phyloP scores from a whole-genome alignment of 257 asterid genomes.

The Ballota nigra region DNA sequence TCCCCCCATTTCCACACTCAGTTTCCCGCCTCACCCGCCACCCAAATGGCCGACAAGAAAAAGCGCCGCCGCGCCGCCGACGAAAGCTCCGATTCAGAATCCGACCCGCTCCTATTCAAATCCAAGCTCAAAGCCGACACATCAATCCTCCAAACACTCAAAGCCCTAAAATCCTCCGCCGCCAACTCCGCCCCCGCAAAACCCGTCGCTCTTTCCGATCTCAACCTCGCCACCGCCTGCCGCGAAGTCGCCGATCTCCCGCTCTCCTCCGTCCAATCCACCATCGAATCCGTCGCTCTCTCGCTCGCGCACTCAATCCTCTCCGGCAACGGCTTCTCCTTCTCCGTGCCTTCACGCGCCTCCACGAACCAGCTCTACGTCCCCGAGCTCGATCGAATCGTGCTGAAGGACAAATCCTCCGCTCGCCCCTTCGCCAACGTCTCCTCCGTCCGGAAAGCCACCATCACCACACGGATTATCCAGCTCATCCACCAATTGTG shows the following conservation, averaged over 20 bases:
- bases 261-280: conserved; percentile 59
- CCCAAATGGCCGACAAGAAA: conserved; percentile 61
- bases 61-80: conserved; percentile 65
- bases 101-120: conserved; percentile 54
- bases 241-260: conserved; percentile 81
- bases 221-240: conserved; percentile 64
- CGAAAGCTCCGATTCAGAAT: conserved; percentile 38
- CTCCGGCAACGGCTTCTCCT: conserved; percentile 70
- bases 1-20: not conserved
- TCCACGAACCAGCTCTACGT: conserved; percentile 82
- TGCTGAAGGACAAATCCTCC: conserved; percentile 69
- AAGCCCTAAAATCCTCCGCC: conserved; percentile 44
- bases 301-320: conserved; percentile 72
- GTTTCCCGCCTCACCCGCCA: conserved; percentile 43
- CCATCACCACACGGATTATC: conserved; percentile 68
- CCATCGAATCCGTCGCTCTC: conserved; percentile 60
- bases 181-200: conserved; percentile 43
- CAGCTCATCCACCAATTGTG: conserved; percentile 83
- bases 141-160: conserved; percentile 50
- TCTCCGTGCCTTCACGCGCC: conserved; percentile 81
- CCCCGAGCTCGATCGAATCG: conserved; percentile 89
- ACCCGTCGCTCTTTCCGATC: conserved; percentile 60
- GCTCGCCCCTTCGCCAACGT: conserved; percentile 70
- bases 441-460: conserved; percentile 74
- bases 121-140: conserved; percentile 66